phyloP scores from a whole-genome alignment of 148 eudicot genomes.

The Selenicereus undatus region DNA sequence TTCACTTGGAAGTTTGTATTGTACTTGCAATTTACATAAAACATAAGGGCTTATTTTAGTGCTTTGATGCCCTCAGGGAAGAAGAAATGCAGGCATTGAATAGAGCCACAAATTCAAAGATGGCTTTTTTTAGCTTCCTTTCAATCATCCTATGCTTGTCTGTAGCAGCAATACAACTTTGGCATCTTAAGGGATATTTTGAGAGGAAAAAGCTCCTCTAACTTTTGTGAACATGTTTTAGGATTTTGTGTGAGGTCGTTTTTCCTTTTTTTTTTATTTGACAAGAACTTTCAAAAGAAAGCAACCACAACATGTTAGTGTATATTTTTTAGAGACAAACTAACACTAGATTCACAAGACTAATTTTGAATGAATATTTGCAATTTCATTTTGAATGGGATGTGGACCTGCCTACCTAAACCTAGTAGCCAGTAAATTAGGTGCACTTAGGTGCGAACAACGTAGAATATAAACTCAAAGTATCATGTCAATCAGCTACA shows the following conservation, averaged over 20 bases:
- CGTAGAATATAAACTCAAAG: too few relatives aligned
- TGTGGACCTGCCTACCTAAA: too few relatives aligned
- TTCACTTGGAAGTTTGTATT: too few relatives aligned
- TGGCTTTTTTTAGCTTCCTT: conserved; percentile 42
- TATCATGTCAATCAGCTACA: too few relatives aligned
- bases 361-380: not conserved
- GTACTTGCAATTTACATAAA: too few relatives aligned
- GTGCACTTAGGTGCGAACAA: too few relatives aligned
- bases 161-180: conserved; percentile 50
- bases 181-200: conserved; percentile 57
- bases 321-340: not conserved
- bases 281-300: not conserved
- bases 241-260: not conserved
- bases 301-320: not conserved
- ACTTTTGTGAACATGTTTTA: not conserved
- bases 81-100: conserved; percentile 58
- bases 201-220: conserved; percentile 59
- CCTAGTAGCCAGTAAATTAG: too few relatives aligned
- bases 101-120: conserved; percentile 47
- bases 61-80: conserved; percentile 31
- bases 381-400: too few relatives aligned
- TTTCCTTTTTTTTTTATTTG: not conserved
- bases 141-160: conserved; percentile 44
- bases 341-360: not conserved
- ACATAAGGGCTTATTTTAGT: not conserved